A percentile compares a stretch with the other conserved stretches of the same genome.
Conservation (phyloP, 306 rosid species). For the Neltuma alba region DNA sequence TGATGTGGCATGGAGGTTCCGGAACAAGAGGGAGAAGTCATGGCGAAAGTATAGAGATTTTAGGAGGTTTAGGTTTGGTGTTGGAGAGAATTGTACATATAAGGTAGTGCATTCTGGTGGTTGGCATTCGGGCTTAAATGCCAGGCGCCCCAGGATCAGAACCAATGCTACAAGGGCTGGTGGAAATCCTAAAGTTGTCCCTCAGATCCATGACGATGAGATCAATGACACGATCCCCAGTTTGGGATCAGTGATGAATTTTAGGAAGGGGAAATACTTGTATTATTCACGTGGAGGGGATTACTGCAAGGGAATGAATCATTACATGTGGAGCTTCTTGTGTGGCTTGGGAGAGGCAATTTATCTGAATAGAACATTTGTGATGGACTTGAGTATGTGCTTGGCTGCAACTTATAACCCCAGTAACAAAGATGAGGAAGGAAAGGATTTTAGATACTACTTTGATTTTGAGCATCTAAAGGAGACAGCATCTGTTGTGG, state of each 20-base stretch:
- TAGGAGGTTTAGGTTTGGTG: slow-evolving; percentile 62
- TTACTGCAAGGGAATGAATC: slow-evolving; percentile 98
- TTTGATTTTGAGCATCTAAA: slow-evolving; percentile 98
- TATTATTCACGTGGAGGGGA: slow-evolving; percentile 97
- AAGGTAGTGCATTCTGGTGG: slow-evolving; percentile 77
- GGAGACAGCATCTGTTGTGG: slow-evolving; percentile 80
- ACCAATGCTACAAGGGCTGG: slow-evolving; percentile 7
- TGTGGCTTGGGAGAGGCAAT: slow-evolving; percentile 97
- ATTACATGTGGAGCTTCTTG: slow-evolving; percentile 93
- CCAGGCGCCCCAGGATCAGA: slow-evolving; percentile 50
- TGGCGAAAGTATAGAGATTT: slow-evolving; percentile 98
- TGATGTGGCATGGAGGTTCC: slow-evolving; percentile 86
- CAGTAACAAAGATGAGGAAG: slow-evolving; percentile 78
- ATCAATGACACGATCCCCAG: slow-evolving; percentile 90
- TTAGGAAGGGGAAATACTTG: slow-evolving; percentile 88
- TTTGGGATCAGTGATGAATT: slow-evolving; percentile 73
- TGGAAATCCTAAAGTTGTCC: slow-evolving; percentile 9
- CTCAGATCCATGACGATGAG: slow-evolving; percentile 63
- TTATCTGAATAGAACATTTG: slow-evolving; percentile 92
- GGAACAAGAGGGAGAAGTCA: slow-evolving; percentile 88
- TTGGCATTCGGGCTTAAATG: slow-evolving; percentile 91
- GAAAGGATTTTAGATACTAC: slow-evolving; percentile 92
- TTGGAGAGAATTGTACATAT: slow-evolving; percentile 64
- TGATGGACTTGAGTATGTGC: slow-evolving; percentile 92
- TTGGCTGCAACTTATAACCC: slow-evolving; percentile 73